phyloP scores from a whole-genome alignment of 495 filamentous ascomycete genomes.

The Xylaria venustula region DNA sequence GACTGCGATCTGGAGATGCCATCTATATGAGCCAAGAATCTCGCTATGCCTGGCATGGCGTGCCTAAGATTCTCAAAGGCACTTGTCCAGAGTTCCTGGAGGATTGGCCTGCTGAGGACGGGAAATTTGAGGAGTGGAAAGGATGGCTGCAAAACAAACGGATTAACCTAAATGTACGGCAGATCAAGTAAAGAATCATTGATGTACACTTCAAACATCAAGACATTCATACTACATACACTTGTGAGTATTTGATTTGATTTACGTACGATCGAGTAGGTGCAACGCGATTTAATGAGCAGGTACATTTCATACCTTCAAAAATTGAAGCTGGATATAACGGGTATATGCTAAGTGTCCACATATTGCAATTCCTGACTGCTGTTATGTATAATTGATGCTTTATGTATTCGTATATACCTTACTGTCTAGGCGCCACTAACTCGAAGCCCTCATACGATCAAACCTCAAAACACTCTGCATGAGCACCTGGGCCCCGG shows the following conservation, averaged over 20 bases:
- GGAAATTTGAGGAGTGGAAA: constrained; percentile 62
- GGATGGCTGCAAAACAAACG: constrained; percentile 85
- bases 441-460: constrained; percentile 17
- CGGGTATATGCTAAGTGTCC: background rate
- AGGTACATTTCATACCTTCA: background rate
- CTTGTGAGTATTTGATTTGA: background rate
- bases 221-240: background rate
- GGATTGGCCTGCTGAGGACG: constrained; percentile 67
- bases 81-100: constrained; percentile 75
- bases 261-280: background rate
- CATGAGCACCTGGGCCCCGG: constrained; percentile 36
- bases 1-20: constrained; percentile 75
- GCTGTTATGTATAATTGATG: background rate
- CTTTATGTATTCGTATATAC: background rate
- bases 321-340: no score
- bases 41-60: constrained; percentile 90
- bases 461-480: constrained; percentile 40
- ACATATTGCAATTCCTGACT: background rate
- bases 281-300: background rate
- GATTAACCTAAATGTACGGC: constrained; percentile 87
- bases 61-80: constrained; percentile 72
- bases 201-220: background rate
- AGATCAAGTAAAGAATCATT: constrained; percentile 65
- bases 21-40: constrained; percentile 78
- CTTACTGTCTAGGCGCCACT: background rate